A percentile compares a stretch with the other conserved stretches of the same genome.
These are phyloP conservation scores for Apophysomyces elegans DNA, from an alignment of 371 early-diverging fungal species.

Conservation along the genomic window DNA sequence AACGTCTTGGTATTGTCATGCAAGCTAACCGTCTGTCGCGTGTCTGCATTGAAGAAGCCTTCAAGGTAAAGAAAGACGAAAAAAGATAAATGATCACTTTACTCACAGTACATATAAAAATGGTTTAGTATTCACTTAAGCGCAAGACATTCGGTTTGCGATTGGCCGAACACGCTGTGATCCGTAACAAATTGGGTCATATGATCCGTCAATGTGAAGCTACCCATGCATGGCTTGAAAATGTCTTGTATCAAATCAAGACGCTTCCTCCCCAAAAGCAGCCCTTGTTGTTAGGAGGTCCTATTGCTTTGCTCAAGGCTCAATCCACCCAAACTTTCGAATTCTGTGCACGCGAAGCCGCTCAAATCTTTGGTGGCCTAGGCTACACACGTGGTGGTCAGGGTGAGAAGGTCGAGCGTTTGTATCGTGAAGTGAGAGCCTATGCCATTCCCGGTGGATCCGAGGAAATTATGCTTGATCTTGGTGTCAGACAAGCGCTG, in stretches of 20 bases:
- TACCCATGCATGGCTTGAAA: constrained; percentile 87
- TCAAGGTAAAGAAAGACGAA: constrained; percentile 47
- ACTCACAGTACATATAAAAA: no score
- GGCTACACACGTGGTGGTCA: constrained; percentile 85
- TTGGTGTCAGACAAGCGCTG: constrained; percentile 80
- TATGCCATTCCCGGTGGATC: constrained; percentile 93
- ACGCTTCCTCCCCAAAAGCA: constrained; percentile 68
- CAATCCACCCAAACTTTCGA: constrained; percentile 88
- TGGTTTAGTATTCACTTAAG: constrained; percentile 74
- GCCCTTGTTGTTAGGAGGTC: constrained; percentile 79
- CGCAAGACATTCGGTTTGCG: constrained; percentile 88
- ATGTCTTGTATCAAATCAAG: constrained; percentile 67
- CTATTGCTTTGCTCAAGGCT: constrained; percentile 87
- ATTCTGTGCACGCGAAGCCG: constrained; percentile 87
- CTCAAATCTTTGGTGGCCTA: constrained; percentile 91
- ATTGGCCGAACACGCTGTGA: constrained; percentile 75
- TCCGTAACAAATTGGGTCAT: constrained; percentile 71
- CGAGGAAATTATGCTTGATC: constrained; percentile 56
- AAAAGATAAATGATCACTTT: no score
- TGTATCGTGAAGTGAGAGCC: constrained; percentile 87
- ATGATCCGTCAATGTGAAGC: constrained; percentile 89
- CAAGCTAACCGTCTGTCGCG: constrained; percentile 87
- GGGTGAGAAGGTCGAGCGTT: constrained; percentile 86
- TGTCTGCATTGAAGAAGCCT: constrained; percentile 85
- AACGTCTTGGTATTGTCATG: constrained; percentile 79